These are phyloP conservation scores for Pseudocercospora fuligena DNA, from an alignment of 2,329 filamentous ascomycete species.

Conservation along the genomic window DNA sequence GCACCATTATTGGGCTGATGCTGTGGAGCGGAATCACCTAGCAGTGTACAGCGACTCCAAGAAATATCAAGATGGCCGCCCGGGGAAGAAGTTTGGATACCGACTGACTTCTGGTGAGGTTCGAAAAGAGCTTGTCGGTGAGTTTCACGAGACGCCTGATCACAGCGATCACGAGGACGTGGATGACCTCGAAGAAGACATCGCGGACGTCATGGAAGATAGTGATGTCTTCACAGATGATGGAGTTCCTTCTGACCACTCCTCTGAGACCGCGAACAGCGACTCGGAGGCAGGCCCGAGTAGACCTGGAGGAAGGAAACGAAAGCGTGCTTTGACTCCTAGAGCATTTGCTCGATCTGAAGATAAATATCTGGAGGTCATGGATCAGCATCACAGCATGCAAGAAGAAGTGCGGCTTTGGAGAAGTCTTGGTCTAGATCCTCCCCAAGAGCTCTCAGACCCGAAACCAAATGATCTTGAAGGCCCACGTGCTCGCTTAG, in stretches of 20 bases:
- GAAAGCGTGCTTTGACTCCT: slow-evolving; percentile 29
- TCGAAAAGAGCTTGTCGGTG: slow-evolving; percentile 45
- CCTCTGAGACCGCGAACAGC: background rate
- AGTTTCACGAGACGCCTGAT: background rate
- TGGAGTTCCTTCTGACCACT: background rate
- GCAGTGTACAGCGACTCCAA: slow-evolving; percentile 49
- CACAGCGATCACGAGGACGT: background rate
- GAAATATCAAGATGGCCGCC: slow-evolving; percentile 36
- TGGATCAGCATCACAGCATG: slow-evolving; percentile 53
- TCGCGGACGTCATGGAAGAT: slow-evolving; percentile 10
- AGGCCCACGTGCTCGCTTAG: background rate
- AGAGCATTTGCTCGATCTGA: slow-evolving; percentile 35
- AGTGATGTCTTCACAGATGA: slow-evolving; percentile 27
- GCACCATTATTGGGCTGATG: slow-evolving; percentile 56
- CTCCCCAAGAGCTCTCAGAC: slow-evolving; percentile 18
- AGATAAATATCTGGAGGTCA: slow-evolving; percentile 51
- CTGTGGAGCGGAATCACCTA: slow-evolving; percentile 59
- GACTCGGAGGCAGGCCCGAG: background rate
- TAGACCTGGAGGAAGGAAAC: slow-evolving; percentile 8
- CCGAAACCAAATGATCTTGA: background rate
- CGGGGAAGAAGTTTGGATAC: slow-evolving; percentile 32
- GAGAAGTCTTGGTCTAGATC: slow-evolving; percentile 46
- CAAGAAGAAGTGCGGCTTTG: slow-evolving; percentile 54
- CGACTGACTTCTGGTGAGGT: slow-evolving; percentile 47
- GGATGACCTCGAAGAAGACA: background rate